Evolutionary conservation across 345 rosid genomes (phyloP).

Genomic region (Corchorus capsularis): DNA sequence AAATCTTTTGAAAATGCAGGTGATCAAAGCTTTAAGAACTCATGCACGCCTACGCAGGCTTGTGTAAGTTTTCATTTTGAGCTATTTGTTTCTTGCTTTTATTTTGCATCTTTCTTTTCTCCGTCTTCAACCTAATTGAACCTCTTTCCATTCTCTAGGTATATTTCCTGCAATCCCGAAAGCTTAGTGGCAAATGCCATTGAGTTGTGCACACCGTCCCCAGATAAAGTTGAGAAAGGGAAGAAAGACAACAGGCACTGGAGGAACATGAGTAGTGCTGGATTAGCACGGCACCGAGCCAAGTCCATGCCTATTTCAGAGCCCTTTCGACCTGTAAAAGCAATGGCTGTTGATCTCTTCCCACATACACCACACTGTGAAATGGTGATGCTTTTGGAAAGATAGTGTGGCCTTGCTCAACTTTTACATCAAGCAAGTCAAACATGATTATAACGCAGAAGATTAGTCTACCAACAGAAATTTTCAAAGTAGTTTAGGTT

Average conservation of each 20-base stretch:
- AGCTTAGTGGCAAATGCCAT: constrained; percentile 88
- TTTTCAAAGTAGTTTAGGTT: too few species aligned
- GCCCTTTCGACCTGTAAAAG: constrained; percentile 87
- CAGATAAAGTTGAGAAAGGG: constrained; percentile 62
- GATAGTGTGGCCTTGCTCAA: constrained; percentile 40
- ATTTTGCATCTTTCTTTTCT: background rate
- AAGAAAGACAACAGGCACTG: constrained; percentile 58
- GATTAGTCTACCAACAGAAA: background rate
- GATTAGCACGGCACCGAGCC: constrained; percentile 80
- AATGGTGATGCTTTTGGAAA: constrained; percentile 92
- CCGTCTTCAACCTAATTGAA: background rate
- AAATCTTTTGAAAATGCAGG: constrained; percentile 43
- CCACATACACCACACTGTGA: constrained; percentile 96
- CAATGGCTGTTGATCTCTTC: constrained; percentile 96
- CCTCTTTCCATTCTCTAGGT: constrained; percentile 43
- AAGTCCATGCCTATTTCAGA: constrained; percentile 91
- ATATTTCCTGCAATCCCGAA: constrained; percentile 97
- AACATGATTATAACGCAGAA: background rate
- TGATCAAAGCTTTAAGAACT: constrained; percentile 78
- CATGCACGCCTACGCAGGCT: constrained; percentile 67
- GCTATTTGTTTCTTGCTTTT: constrained; percentile 7
- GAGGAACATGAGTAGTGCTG: constrained; percentile 79
- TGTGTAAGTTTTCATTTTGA: constrained; percentile 62
- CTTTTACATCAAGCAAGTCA: too few species aligned
- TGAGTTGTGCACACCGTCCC: constrained; percentile 89